phyloP scores from a whole-genome alignment of 2,329 filamentous ascomycete species.

The Teratosphaeria gauchensis region DNA sequence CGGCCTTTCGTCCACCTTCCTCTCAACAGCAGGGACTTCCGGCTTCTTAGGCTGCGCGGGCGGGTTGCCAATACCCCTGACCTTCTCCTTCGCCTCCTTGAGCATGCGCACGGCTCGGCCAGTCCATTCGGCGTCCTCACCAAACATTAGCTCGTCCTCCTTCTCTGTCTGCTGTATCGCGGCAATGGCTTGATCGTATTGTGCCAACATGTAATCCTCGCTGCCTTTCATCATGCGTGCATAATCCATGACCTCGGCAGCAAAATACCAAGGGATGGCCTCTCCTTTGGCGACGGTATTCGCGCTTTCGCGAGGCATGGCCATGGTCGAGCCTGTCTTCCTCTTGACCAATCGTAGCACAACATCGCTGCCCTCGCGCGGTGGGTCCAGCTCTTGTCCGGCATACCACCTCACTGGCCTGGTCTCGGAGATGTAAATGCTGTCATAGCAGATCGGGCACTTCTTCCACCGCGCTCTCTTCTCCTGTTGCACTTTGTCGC shows the following conservation, averaged over 20 bases:
- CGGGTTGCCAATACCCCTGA: slow-evolving; percentile 58
- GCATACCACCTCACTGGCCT: slow-evolving; percentile 83
- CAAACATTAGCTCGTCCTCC: slow-evolving; percentile 87
- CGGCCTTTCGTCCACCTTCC: slow-evolving; percentile 28
- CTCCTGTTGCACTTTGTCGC: slow-evolving; percentile 54
- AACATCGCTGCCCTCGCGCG: slow-evolving; percentile 78
- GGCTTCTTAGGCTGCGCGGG: slow-evolving; percentile 45
- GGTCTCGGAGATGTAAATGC: slow-evolving; percentile 82
- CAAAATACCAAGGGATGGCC: slow-evolving; percentile 89
- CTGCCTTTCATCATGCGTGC: slow-evolving; percentile 92
- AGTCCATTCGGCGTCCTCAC: slow-evolving; percentile 87
- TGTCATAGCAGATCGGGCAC: slow-evolving; percentile 92
- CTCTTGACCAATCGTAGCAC: slow-evolving; percentile 79
- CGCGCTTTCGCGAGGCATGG: slow-evolving; percentile 72
- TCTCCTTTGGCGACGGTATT: slow-evolving; percentile 60
- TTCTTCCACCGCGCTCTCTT: slow-evolving; percentile 80
- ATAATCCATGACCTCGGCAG: slow-evolving; percentile 88
- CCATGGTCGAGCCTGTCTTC: slow-evolving; percentile 70
- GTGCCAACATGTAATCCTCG: slow-evolving; percentile 71
- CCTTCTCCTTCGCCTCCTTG: slow-evolving; percentile 63
- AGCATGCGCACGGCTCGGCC: slow-evolving; percentile 71
- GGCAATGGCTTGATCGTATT: slow-evolving; percentile 70
- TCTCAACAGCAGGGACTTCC: slow-evolving; percentile 25
- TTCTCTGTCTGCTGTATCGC: slow-evolving; percentile 67
- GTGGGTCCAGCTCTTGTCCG: slow-evolving; percentile 74